These are phyloP conservation scores for Hirschfeldia incana DNA, from an alignment of 345 rosid genomes.

Conservation along the genomic window DNA sequence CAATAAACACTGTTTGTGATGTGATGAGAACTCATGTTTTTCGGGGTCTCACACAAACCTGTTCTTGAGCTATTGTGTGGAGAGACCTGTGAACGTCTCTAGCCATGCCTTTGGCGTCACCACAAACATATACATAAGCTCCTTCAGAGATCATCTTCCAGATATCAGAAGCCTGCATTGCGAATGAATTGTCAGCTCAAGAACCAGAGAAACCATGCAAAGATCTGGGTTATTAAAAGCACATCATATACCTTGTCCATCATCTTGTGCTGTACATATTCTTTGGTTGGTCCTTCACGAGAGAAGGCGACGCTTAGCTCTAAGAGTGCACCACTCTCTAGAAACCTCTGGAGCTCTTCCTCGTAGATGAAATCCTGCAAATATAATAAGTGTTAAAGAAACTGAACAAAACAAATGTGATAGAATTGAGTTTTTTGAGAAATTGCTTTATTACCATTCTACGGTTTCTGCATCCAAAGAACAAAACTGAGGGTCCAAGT, in stretches of 20 bases:
- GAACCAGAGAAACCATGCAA: neutral
- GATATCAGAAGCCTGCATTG: constrained; percentile 69
- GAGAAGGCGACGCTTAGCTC: constrained; percentile 86
- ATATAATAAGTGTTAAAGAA: neutral
- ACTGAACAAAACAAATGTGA: neutral
- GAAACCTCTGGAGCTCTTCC: constrained; percentile 74
- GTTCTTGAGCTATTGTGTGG: constrained; percentile 83
- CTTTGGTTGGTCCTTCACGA: constrained; percentile 92
- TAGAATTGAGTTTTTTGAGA: neutral
- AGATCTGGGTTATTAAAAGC: neutral
- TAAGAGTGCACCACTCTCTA: constrained; percentile 71
- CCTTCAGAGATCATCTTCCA: constrained; percentile 85
- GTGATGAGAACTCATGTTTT: neutral
- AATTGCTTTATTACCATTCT: constrained; percentile 49
- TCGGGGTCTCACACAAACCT: constrained; percentile 52
- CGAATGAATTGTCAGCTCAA: neutral
- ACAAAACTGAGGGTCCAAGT: constrained; percentile 74
- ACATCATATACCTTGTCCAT: constrained; percentile 69
- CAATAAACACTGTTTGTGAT: constrained; percentile 4
- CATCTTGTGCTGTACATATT: constrained; percentile 98
- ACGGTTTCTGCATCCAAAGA: constrained; percentile 97
- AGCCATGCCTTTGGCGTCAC: constrained; percentile 99
- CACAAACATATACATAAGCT: constrained; percentile 88
- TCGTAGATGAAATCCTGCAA: constrained; percentile 86
- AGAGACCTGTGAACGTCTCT: constrained; percentile 88